Evolutionary conservation across 1,284 basidiomycete species (phyloP), one percentile per base, ranked within the genome.

Genomic region (Somion occarium): DNA sequence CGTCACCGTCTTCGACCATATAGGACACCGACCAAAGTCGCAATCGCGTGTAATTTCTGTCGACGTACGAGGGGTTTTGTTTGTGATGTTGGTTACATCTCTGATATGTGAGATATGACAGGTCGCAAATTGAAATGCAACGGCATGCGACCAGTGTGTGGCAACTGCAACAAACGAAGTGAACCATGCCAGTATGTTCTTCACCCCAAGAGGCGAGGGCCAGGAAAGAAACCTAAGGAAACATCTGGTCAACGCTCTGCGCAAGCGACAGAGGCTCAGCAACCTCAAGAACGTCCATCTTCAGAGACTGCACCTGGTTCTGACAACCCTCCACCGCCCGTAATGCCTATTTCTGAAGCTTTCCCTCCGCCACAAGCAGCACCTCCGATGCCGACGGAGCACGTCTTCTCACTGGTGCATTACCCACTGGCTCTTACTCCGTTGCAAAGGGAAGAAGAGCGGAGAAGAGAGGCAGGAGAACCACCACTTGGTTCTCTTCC

Each of bases 71-170:
- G 7, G 15, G n/a, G n/a, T n/a, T n/a, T n/a, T n/a, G n/a, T n/a
- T n/a, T n/a, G n/a, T n/a, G n/a, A n/a, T n/a, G n/a, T n/a, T n/a
- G n/a, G n/a, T n/a, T n/a, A n/a, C n/a, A n/a, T n/a, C n/a, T n/a
- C n/a, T n/a, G n/a, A n/a, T n/a, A n/a, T n/a, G n/a, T n/a, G n/a
- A n/a, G n/a, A n/a, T n/a, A n/a, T 53, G 46, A n/a, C 61, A 89
- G 85, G 73, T 47, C 80, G 87, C 50, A 89, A 89, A 64, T 74
- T 88, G 54, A 75, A 79, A 15, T 89, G 86, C 67, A 80, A 85
- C 60, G 86, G 85, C 3, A 69, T 65, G 4, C 73, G 71, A 53
- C 86, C 85, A 26, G 65, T 68, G 5, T 89, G 87, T 59, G 69
- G 64, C 12, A 80, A 83, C 57, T 89, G 86, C 65, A 61, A 57